These are phyloP conservation scores for Fistulina hepatica DNA, from an alignment of 1,284 basidiomycete species.

Conservation along the genomic window DNA sequence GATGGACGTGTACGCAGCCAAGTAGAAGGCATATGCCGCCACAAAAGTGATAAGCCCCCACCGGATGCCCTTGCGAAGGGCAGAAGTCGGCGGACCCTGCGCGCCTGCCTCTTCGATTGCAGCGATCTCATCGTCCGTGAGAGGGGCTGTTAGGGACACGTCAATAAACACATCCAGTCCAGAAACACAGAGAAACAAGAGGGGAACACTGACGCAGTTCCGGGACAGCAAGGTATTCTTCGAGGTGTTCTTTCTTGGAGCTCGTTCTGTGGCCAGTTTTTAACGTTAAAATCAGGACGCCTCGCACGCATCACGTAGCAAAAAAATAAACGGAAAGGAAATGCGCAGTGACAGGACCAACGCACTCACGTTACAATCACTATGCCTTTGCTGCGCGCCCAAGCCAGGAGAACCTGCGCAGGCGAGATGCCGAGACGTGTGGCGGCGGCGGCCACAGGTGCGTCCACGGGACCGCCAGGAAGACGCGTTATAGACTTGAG, in stretches of 20 bases:
- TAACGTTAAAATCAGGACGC: too few species aligned
- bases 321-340: conserved; percentile 1
- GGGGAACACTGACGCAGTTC: conserved; percentile 30
- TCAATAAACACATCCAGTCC: conserved; percentile 5
- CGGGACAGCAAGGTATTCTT: conserved; percentile 44
- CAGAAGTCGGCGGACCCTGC: conserved; percentile 17
- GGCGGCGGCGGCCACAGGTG: conserved; percentile 45
- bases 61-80: background rate
- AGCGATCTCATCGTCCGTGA: conserved; percentile 40
- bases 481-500: conserved; percentile 54
- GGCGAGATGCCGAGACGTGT: conserved; percentile 46
- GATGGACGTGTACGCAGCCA: too few species aligned
- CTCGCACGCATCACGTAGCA: too few species aligned
- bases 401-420: conserved; percentile 62
- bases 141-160: conserved; percentile 17
- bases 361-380: conserved; percentile 53
- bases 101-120: conserved; percentile 49
- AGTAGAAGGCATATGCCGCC: too few species aligned
- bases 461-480: conserved; percentile 68
- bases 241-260: conserved; percentile 39
- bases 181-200: background rate
- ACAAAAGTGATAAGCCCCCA: too few species aligned
- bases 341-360: conserved; percentile 2
- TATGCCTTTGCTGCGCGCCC: conserved; percentile 56
- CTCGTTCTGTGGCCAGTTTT: conserved; percentile 30